Evolutionary conservation across 2,329 filamentous ascomycete species (phyloP).

Genomic region (Beauveria australis): DNA sequence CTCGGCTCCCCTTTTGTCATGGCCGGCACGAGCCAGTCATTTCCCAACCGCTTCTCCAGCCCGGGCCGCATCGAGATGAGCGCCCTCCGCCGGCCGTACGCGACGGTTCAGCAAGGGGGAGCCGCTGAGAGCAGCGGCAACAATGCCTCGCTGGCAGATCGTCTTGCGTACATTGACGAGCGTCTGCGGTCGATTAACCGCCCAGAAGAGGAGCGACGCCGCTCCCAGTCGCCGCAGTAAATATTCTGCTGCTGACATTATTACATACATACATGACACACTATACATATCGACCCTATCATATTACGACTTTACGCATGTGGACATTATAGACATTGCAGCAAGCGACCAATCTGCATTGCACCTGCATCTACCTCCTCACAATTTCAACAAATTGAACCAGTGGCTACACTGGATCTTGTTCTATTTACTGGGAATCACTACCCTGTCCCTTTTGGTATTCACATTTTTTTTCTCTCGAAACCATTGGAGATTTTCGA

Average conservation of each 20-base stretch:
- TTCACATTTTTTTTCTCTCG: background rate
- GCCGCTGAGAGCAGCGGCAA: slow-evolving; percentile 20
- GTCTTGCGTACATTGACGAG: slow-evolving; percentile 51
- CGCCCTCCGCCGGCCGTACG: slow-evolving; percentile 42
- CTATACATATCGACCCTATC: background rate
- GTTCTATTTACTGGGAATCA: background rate
- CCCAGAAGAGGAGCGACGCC: slow-evolving; percentile 31
- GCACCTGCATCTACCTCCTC: background rate
- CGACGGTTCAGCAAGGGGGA: slow-evolving; percentile 44
- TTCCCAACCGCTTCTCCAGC: slow-evolving; percentile 49
- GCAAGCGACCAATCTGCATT: background rate
- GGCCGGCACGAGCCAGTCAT: slow-evolving; percentile 45
- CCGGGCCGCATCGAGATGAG: slow-evolving; percentile 36
- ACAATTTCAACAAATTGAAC: background rate
- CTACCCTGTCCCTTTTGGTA: background rate
- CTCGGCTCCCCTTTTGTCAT: slow-evolving; percentile 53
- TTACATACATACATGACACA: background rate
- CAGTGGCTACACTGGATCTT: background rate
- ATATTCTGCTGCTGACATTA: too few species aligned
- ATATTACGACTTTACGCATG: slow-evolving; percentile 1
- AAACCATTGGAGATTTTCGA: background rate
- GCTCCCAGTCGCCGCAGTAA: slow-evolving; percentile 43
- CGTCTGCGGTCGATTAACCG: slow-evolving; percentile 47
- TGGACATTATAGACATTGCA: slow-evolving; percentile 1
- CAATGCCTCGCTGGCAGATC: slow-evolving; percentile 36